Evolutionary conservation across 1,284 basidiomycete species (phyloP).

Genomic region (Phaffia rhodozyma): DNA sequence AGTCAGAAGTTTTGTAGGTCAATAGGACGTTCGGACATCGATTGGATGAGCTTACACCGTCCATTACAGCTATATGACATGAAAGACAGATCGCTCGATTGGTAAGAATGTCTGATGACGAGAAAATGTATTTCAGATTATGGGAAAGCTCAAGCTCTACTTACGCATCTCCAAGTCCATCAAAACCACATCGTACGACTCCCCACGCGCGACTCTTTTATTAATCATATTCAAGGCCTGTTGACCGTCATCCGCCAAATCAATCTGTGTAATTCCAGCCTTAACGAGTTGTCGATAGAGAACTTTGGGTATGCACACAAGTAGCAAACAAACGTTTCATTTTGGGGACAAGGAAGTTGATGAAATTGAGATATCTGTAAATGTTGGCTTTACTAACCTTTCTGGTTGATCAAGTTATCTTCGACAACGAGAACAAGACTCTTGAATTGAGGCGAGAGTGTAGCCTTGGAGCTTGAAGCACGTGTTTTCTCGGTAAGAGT

Average conservation of each 20-base stretch:
- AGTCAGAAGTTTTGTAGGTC: too few relatives aligned
- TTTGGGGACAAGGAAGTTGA: constrained; percentile 22
- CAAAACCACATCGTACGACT: constrained; percentile 30
- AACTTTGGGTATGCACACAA: constrained; percentile 18
- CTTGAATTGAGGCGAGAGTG: not conserved
- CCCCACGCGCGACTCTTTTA: constrained; percentile 14
- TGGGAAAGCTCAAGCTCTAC: not conserved
- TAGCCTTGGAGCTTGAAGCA: not conserved
- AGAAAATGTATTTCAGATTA: not conserved
- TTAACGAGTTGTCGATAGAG: constrained; percentile 35
- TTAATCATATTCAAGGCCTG: constrained; percentile 35
- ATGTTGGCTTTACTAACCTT: constrained; percentile 24
- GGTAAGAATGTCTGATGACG: not conserved
- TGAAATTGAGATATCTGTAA: not conserved
- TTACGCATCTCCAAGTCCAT: constrained; percentile 35
- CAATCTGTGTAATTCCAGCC: constrained; percentile 28
- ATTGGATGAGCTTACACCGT: not conserved
- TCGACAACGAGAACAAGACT: constrained; percentile 29
- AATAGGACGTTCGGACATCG: too few relatives aligned
- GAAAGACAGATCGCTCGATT: not conserved
- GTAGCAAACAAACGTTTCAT: constrained; percentile 11
- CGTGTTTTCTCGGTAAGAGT: constrained; percentile 5
- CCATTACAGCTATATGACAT: constrained; percentile 7
- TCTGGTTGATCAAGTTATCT: constrained; percentile 38
- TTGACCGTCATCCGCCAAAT: constrained; percentile 35